phyloP scores from a whole-genome alignment of 2,329 filamentous ascomycete genomes.

The Chaetomium globosum region DNA sequence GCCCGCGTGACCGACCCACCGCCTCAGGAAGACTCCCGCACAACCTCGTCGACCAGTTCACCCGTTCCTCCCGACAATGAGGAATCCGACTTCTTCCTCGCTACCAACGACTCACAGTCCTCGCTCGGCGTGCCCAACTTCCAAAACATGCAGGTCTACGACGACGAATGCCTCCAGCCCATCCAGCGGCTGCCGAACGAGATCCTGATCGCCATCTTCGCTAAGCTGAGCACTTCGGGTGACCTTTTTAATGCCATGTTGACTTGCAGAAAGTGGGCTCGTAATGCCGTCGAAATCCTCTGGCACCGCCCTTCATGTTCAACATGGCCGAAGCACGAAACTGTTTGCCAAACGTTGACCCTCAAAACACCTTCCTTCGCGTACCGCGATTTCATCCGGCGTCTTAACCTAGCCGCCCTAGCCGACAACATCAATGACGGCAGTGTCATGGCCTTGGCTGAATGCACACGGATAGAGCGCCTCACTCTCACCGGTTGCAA shows the following conservation, averaged over 20 bases:
- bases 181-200: slow-evolving; percentile 88
- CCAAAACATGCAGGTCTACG: slow-evolving; percentile 70
- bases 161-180: slow-evolving; percentile 71
- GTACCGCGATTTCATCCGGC: slow-evolving; percentile 87
- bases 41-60: slow-evolving; percentile 72
- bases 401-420: slow-evolving; percentile 84
- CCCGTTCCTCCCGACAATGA: slow-evolving; percentile 77
- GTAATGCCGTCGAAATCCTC: slow-evolving; percentile 86
- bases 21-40: slow-evolving; percentile 57
- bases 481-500: slow-evolving; percentile 90
- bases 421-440: slow-evolving; percentile 80
- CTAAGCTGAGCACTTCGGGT: slow-evolving; percentile 72
- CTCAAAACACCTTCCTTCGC: slow-evolving; percentile 77
- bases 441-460: slow-evolving; percentile 76
- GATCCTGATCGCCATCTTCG: slow-evolving; percentile 89
- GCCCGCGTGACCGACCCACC: slow-evolving; percentile 39
- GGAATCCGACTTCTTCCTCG: slow-evolving; percentile 90
- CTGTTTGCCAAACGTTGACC: slow-evolving; percentile 77
- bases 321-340: slow-evolving; percentile 78
- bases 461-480: slow-evolving; percentile 89
- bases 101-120: slow-evolving; percentile 88
- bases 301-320: slow-evolving; percentile 95
- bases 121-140: slow-evolving; percentile 81
- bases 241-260: slow-evolving; percentile 89
- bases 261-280: slow-evolving; percentile 91